Evolutionary conservation across 352 stramenopile species (phyloP).

Genomic region (Blastocystis hominis): DNA sequence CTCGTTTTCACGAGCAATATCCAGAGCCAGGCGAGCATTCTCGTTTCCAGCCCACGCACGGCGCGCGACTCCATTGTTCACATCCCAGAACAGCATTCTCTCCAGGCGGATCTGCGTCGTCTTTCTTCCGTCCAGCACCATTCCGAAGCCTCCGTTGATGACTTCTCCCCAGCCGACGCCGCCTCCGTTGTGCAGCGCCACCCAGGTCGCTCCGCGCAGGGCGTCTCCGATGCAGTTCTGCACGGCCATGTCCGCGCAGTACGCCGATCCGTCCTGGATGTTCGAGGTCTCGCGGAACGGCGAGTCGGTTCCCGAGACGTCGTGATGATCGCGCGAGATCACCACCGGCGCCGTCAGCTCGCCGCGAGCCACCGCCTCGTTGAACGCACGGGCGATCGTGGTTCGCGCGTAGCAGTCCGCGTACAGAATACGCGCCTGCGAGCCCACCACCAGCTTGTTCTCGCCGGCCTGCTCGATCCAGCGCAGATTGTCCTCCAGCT

Average conservation of each 20-base stretch:
- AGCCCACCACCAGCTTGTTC: constrained; percentile 76
- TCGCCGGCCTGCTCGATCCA: constrained; percentile 75
- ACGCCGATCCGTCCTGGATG: constrained; percentile 73
- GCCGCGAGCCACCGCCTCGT: constrained; percentile 69
- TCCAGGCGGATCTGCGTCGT: constrained; percentile 66
- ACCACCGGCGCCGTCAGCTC: constrained; percentile 71
- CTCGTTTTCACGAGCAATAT: constrained; percentile 72
- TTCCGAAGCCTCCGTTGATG: constrained; percentile 76
- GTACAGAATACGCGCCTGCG: constrained; percentile 77
- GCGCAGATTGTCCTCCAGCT: constrained; percentile 73
- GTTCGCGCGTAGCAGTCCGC: constrained; percentile 70
- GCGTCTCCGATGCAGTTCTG: constrained; percentile 77
- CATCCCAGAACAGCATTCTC: constrained; percentile 75
- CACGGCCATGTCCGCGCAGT: constrained; percentile 77
- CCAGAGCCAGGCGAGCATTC: constrained; percentile 72
- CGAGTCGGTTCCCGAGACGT: constrained; percentile 75
- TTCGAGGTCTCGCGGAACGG: constrained; percentile 79
- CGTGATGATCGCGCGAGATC: constrained; percentile 75
- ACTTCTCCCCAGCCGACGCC: constrained; percentile 76
- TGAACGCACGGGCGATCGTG: constrained; percentile 73
- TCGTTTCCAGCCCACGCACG: constrained; percentile 74
- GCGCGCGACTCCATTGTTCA: constrained; percentile 75
- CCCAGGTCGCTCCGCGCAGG: constrained; percentile 73
- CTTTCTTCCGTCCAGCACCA: constrained; percentile 73
- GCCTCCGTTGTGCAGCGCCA: constrained; percentile 77